These are phyloP conservation scores for Schwanniomyces vanrijiae DNA, from an alignment of 805 yeast species.

Conservation along the genomic window DNA sequence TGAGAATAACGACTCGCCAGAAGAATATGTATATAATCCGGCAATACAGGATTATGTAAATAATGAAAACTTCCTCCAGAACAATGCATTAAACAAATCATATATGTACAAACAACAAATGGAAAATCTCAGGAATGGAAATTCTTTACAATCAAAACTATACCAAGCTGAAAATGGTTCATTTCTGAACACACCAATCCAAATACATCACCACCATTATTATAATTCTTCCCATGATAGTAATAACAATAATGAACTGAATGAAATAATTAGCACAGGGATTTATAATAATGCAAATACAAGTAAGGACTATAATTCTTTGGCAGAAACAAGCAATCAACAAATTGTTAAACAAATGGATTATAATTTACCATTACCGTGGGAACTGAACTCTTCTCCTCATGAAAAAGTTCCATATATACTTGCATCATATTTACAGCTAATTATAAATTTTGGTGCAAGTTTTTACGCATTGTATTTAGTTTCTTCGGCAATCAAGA, in stretches of 20 bases:
- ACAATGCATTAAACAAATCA: slow-evolving; percentile 12
- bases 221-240: slow-evolving; percentile 18
- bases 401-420: slow-evolving; percentile 54
- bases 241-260: neutral
- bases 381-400: slow-evolving; percentile 55
- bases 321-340: neutral
- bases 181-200: slow-evolving; percentile 11
- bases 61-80: slow-evolving; percentile 1
- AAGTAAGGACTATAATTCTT: neutral
- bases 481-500: slow-evolving; percentile 40
- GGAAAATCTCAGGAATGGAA: neutral
- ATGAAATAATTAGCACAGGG: neutral
- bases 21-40: slow-evolving; percentile 18
- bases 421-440: slow-evolving; percentile 61
- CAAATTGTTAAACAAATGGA: neutral
- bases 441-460: slow-evolving; percentile 49
- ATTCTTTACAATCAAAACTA: neutral
- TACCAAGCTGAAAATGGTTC: slow-evolving; percentile 2
- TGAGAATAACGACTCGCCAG: neutral
- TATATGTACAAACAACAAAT: slow-evolving; percentile 13
- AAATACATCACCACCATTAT: slow-evolving; percentile 50
- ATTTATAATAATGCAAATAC: neutral
- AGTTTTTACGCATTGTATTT: slow-evolving; percentile 45
- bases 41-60: slow-evolving; percentile 12
- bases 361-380: slow-evolving; percentile 52